Evolutionary conservation across 306 rosid genomes (phyloP).

Genomic region (Rosa chinensis): DNA sequence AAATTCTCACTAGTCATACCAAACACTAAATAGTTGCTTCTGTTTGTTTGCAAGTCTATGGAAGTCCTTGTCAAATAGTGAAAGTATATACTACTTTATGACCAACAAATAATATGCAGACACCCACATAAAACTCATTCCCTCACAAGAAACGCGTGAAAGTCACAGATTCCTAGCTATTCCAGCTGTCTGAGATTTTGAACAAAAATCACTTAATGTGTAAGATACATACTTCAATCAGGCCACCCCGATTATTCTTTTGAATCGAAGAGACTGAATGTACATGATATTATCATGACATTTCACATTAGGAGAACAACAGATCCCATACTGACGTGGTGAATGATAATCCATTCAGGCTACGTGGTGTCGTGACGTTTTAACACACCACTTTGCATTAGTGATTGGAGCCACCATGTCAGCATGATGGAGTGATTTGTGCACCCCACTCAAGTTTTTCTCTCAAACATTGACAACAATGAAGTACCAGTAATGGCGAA

Average conservation of each 20-base stretch:
- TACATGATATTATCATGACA: background rate
- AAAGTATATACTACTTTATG: background rate
- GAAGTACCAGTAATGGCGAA: background rate
- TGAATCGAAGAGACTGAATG: background rate
- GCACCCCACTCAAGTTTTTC: background rate
- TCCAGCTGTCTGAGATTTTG: background rate
- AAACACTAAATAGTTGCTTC: background rate
- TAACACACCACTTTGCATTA: background rate
- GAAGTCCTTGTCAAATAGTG: background rate
- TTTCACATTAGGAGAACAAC: slow-evolving; percentile 7
- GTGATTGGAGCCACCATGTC: background rate
- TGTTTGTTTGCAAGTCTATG: background rate
- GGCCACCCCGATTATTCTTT: background rate
- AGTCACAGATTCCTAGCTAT: background rate
- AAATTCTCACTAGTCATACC: background rate
- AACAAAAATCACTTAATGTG: background rate
- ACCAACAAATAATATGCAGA: background rate
- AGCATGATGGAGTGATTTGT: background rate
- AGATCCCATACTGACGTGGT: background rate
- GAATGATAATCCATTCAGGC: background rate
- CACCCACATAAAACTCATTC: background rate
- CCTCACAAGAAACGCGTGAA: background rate
- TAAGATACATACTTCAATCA: slow-evolving; percentile 8
- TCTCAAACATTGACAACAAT: background rate
- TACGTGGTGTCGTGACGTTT: background rate